Evolutionary conservation across 345 rosid species (phyloP), one percentile per base, ranked within the genome.

Genomic region (Salix koriyanagi): DNA sequence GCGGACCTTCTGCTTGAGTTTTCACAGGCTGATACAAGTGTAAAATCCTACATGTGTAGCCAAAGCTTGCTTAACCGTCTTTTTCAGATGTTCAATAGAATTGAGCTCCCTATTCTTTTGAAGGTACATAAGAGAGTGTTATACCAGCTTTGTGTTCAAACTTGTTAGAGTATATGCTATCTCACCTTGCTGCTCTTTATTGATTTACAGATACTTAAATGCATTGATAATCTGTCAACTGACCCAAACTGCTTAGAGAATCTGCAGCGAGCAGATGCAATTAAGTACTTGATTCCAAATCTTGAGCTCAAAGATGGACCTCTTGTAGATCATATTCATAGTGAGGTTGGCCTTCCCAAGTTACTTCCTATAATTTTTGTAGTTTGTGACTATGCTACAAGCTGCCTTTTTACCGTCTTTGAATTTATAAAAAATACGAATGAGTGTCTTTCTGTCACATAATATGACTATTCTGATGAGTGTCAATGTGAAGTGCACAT

Each of bases 181-280:
- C 62, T 67, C 37, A 36, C 61, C 30, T 71, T 75, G 50, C 75
- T 54, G 48, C 61, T 72, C 77, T 81, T 82, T 77, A 50, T 65
- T 37, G 19, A 19, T 68, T 39, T 79, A 7, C 84, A 93, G 97
- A 85, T 90, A 77, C 87, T 93, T 75, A 90, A 89, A 87, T 95
- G 99, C 77, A 87, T 92, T 71, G 90, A 95, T 84, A 82, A 90
- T 82, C 87, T 96, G 75, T 96, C 99, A 72, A 89, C 90, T 26
- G 99, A 96, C 70, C 99, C 99, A 32, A 91, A 93, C 82, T 93
- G 98, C 89, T 88, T 96, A 79, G 97, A 96, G 90, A 91, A 85
- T 83, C 97, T 96, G 84, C 98, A 96, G 86, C 96, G 94, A 21
- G 98, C 99, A 12, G 91, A 96, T 81, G 96, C 97, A 68, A 96